phyloP scores from a whole-genome alignment of 1,284 basidiomycete genomes.

The Rhodotorula sp. region DNA sequence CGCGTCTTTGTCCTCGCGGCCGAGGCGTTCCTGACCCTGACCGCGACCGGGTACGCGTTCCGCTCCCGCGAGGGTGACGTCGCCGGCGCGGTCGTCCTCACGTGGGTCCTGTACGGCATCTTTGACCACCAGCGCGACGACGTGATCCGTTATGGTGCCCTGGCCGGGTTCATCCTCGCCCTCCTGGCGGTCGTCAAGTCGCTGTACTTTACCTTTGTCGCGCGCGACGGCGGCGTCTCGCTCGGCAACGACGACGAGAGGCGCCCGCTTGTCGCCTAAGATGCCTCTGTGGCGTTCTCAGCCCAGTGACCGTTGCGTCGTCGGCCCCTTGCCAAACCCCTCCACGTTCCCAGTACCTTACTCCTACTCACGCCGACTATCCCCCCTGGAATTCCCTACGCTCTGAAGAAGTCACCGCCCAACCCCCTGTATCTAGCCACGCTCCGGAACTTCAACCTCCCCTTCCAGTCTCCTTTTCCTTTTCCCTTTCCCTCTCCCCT shows the following conservation, averaged over 20 bases:
- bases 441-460: no score
- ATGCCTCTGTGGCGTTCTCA: background rate
- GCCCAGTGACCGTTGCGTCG: background rate
- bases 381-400: no score
- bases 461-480: background rate
- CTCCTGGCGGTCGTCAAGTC: conserved; percentile 43
- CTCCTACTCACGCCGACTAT: no score
- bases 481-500: no score
- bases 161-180: conserved; percentile 46
- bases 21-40: conserved; percentile 50
- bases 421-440: no score
- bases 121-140: conserved; percentile 36
- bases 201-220: conserved; percentile 33
- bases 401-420: no score
- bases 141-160: conserved; percentile 43
- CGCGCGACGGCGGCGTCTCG: conserved; percentile 21
- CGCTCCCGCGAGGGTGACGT: conserved; percentile 49
- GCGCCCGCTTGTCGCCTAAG: conserved; percentile 34
- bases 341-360: no score
- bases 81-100: conserved; percentile 47
- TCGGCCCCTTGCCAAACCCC: background rate
- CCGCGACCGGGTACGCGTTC: conserved; percentile 49
- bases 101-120: conserved; percentile 40
- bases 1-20: conserved; percentile 49
- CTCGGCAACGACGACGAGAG: conserved; percentile 33